phyloP scores from a whole-genome alignment of 768 basidiomycete genomes.

The Boletus tylopilopsis region DNA sequence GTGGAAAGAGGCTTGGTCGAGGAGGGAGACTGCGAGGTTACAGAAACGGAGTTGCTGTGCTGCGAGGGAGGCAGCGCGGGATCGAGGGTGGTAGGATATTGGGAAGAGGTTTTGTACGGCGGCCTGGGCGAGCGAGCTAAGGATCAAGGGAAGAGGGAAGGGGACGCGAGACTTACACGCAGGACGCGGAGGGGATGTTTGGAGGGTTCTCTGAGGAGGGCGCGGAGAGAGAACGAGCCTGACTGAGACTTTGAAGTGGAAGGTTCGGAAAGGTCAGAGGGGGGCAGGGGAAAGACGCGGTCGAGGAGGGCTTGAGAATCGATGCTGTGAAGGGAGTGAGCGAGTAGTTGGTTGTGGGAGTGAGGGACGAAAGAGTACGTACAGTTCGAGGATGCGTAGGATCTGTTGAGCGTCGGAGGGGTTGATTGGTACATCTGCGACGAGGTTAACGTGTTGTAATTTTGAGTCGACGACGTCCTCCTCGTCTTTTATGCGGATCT shows the following conservation, averaged over 20 bases:
- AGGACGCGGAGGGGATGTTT: constrained; percentile 53
- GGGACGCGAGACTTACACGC: constrained; percentile 41
- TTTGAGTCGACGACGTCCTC: constrained; percentile 19
- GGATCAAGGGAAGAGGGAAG: constrained; percentile 8
- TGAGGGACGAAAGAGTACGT: too few species aligned
- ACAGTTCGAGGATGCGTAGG: constrained; percentile 59
- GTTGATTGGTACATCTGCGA: constrained; percentile 47
- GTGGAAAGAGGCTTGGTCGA: constrained; percentile 63
- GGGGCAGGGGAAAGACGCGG: constrained; percentile 63
- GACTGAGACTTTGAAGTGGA: constrained; percentile 36
- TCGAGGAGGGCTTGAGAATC: constrained; percentile 78
- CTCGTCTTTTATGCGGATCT: constrained; percentile 39
- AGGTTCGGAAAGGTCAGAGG: constrained; percentile 32
- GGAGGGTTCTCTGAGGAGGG: constrained; percentile 51
- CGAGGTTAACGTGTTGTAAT: constrained; percentile 31
- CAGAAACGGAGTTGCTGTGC: constrained; percentile 73
- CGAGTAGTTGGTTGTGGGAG: background rate
- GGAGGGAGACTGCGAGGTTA: constrained; percentile 64
- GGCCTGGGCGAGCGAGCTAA: constrained; percentile 35
- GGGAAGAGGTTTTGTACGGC: constrained; percentile 69
- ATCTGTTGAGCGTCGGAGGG: constrained; percentile 47
- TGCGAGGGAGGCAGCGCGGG: constrained; percentile 58
- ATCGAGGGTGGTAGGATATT: constrained; percentile 61
- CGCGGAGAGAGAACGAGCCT: constrained; percentile 47
- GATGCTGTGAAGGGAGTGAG: constrained; percentile 37